Percentiles rank a stretch among this genome's conserved stretches.
Evolutionary conservation across 2,329 filamentous ascomycete genomes (phyloP).

Genomic region (Gliomastix tumulicola): DNA sequence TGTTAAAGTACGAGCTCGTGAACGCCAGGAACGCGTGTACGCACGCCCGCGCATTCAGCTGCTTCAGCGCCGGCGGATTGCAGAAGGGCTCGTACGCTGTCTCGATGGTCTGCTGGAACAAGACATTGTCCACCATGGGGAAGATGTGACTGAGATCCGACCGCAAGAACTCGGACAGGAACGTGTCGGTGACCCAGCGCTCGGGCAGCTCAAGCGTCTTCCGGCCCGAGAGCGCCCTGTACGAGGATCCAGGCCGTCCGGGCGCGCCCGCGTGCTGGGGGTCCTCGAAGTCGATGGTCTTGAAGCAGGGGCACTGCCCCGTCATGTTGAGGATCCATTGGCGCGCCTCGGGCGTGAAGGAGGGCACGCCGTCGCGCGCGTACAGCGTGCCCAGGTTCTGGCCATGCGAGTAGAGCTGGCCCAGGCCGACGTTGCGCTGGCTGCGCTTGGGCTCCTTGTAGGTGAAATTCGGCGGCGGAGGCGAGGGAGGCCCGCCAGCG

Average conservation of each 20-base stretch:
- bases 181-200: conserved; percentile 8
- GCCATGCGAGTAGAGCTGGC: conserved; percentile 1
- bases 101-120: conserved; percentile 32
- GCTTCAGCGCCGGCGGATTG: conserved; percentile 6
- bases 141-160: conserved; percentile 29
- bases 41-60: conserved; percentile 27
- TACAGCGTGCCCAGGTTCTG: conserved; percentile 1
- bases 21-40: conserved; percentile 35
- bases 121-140: conserved; percentile 29
- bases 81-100: conserved; percentile 25
- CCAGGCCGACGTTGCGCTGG: too few species aligned
- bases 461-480: too few species aligned
- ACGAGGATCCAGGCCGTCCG: too few species aligned
- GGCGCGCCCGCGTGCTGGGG: too few species aligned
- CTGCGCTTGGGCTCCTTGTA: too few species aligned
- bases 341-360: not conserved
- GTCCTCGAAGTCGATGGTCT: not conserved
- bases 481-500: too few species aligned
- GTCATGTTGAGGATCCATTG: conserved; percentile 1
- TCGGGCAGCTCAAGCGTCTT: too few species aligned
- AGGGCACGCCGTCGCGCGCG: conserved; percentile 1
- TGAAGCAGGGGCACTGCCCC: conserved; percentile 1
- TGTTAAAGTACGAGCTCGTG: conserved; percentile 7
- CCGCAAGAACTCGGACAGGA: conserved; percentile 4
- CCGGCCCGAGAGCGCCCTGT: too few species aligned